Evolutionary conservation across 805 yeast genomes (phyloP).

Genomic region (Yarrowia keelungensis): DNA sequence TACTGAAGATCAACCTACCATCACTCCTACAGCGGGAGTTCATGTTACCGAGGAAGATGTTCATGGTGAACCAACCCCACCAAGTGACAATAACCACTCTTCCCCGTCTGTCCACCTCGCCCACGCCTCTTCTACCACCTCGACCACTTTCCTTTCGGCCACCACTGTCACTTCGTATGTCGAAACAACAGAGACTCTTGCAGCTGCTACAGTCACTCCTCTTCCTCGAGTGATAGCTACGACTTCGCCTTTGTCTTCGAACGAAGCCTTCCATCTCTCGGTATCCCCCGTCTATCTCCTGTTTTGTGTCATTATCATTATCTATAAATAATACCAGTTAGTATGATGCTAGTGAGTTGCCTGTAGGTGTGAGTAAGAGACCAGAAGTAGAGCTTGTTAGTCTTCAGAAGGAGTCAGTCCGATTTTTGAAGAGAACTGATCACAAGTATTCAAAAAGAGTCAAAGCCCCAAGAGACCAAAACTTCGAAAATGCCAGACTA

Average conservation of each 20-base stretch:
- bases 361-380: no score
- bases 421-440: no score
- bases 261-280: background rate
- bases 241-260: background rate
- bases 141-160: background rate
- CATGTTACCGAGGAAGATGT: no score
- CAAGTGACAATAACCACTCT: background rate
- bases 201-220: background rate
- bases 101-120: no score
- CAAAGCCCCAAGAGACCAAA: no score
- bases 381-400: no score
- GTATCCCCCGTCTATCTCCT: background rate
- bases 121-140: background rate
- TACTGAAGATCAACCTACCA: background rate
- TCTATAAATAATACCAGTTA: slow-evolving; percentile 24
- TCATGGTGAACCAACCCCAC: no score
- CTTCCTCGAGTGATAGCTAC: background rate
- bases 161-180: background rate
- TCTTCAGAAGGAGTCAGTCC: no score
- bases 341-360: background rate
- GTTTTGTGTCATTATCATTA: slow-evolving; percentile 28
- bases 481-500: no score
- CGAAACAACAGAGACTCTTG: background rate
- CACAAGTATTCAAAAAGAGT: no score
- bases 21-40: background rate